phyloP scores from a whole-genome alignment of 495 filamentous ascomycete genomes.

The Annulohypoxylon stygium region DNA sequence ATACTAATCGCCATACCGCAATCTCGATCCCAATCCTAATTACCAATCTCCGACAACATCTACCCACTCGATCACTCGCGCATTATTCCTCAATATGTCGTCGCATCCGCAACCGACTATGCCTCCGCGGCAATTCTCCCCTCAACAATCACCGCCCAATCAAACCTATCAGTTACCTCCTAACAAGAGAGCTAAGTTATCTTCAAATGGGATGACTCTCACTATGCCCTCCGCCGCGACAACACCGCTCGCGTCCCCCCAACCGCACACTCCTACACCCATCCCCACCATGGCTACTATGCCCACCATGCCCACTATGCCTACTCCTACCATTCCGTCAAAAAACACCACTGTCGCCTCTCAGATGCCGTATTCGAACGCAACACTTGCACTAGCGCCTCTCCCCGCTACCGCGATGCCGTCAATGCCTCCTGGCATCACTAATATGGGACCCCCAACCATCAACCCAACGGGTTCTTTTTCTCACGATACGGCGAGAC shows the following conservation, averaged over 20 bases:
- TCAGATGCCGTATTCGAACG: constrained; percentile 55
- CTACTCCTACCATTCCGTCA: not conserved
- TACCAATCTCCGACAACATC: not conserved
- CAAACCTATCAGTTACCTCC: constrained; percentile 61
- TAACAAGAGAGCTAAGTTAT: constrained; percentile 76
- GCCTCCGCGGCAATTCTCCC: constrained; percentile 52
- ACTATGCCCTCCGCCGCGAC: constrained; percentile 37
- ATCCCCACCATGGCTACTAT: not conserved
- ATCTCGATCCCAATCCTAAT: not conserved
- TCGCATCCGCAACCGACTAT: constrained; percentile 48
- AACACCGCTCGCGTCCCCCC: constrained; percentile 31
- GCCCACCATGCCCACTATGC: too few relatives aligned
- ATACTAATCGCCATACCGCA: not conserved
- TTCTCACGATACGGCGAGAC: constrained; percentile 39
- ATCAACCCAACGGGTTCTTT: constrained; percentile 39
- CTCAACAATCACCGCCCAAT: constrained; percentile 57
- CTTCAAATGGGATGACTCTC: constrained; percentile 57
- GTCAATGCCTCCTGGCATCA: constrained; percentile 46
- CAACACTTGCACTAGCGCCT: constrained; percentile 57
- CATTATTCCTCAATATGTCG: constrained; percentile 40
- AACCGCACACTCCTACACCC: constrained; percentile 2
- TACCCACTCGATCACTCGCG: not conserved
- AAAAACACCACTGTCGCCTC: constrained; percentile 25
- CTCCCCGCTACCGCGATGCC: constrained; percentile 29
- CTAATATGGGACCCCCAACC: constrained; percentile 81